Conservation (phyloP, 1,284 basidiomycete species). For the Chalciporus piperatoides region DNA sequence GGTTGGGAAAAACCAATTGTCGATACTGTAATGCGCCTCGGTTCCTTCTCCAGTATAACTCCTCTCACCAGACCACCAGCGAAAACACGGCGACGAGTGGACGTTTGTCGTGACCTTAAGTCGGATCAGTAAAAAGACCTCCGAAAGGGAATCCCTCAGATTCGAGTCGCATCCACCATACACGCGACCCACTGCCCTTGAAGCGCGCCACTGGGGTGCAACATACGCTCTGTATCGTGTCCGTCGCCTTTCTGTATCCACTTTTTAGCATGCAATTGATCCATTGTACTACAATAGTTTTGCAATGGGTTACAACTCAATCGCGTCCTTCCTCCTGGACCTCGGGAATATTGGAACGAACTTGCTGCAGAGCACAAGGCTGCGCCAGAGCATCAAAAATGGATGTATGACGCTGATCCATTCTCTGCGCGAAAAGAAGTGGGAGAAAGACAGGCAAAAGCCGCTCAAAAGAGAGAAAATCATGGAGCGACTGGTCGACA, state of each 20-base stretch:
- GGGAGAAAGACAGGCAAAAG: slow-evolving; percentile 59
- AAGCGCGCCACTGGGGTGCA: slow-evolving; percentile 86
- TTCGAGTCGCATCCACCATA: slow-evolving; percentile 71
- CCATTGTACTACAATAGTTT: slow-evolving; percentile 46
- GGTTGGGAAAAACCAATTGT: slow-evolving; percentile 81
- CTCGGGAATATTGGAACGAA: slow-evolving; percentile 81
- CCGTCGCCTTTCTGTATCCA: slow-evolving; percentile 34
- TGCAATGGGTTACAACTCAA: slow-evolving; percentile 78
- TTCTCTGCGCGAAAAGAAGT: slow-evolving; percentile 73
- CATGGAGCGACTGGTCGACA: slow-evolving; percentile 15
- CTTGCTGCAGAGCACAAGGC: slow-evolving; percentile 69
- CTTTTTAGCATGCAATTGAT: slow-evolving; percentile 9
- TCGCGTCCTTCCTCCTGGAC: slow-evolving; percentile 74
- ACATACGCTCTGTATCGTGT: slow-evolving; percentile 86
- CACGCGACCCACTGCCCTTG: slow-evolving; percentile 55
- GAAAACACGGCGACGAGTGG: slow-evolving; percentile 48
- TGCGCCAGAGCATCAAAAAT: slow-evolving; percentile 66
- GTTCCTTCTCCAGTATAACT: neutral
- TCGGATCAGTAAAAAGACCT: slow-evolving; percentile 66
- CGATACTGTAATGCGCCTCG: slow-evolving; percentile 53
- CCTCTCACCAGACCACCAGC: slow-evolving; percentile 29
- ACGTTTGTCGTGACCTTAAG: slow-evolving; percentile 63
- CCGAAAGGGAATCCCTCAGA: slow-evolving; percentile 65
- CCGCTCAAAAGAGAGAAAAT: slow-evolving; percentile 43
- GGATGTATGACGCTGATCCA: slow-evolving; percentile 86